Evolutionary conservation across 2,329 filamentous ascomycete genomes (phyloP), one percentile per base, ranked within the genome.

Genomic region (Clathrospora elynae): DNA sequence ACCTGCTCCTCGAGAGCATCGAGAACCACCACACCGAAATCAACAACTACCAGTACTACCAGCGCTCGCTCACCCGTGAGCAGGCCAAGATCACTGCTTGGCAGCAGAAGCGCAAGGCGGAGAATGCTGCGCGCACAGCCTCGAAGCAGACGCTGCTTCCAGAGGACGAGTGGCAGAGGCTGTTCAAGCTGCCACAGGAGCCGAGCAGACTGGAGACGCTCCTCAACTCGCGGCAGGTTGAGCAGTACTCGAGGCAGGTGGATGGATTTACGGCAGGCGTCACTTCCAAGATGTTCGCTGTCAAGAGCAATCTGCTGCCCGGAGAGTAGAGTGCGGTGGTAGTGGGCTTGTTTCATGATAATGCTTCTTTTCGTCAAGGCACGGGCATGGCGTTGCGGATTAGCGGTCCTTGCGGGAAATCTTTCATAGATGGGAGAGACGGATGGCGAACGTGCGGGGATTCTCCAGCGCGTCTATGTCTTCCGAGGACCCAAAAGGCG

Each of bases 11-110:
- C 52, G 93, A 99, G 68, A 90, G 87, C 78, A 96, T 99, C 71
- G 93, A 99, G 79, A 87, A 87, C 42, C 93, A 99, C 79, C 93
- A 97, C 77, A 96, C 91, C 48, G 93, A 99, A 75, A 87, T 95
- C 71, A 97, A 97, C 84, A 99, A 99, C 82, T 93, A 95, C 78
- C 91, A 96, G 74, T 89, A 87, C 81, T 96, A 96, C 79, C 90
- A 96, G 77, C 84, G 93, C 65, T 90, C 95, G 67, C 81, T 97
- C 44, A 87, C 86, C 39, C 88, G 93, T 61, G 93, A 99, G 78
- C 93, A 99, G 77, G 77, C 87, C 64, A 99, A 97, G 83, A 96
- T 99, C 63, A 85, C 88, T 41, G 87, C 90, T 56, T 99, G 93
- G 93, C 92, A 97, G 76, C 77, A 86, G 50, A 97, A 99, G 84